Percentiles rank a stretch among this genome's conserved stretches.
Conservation (phyloP, 306 rosid genomes). For the Malus sylvestris region DNA sequence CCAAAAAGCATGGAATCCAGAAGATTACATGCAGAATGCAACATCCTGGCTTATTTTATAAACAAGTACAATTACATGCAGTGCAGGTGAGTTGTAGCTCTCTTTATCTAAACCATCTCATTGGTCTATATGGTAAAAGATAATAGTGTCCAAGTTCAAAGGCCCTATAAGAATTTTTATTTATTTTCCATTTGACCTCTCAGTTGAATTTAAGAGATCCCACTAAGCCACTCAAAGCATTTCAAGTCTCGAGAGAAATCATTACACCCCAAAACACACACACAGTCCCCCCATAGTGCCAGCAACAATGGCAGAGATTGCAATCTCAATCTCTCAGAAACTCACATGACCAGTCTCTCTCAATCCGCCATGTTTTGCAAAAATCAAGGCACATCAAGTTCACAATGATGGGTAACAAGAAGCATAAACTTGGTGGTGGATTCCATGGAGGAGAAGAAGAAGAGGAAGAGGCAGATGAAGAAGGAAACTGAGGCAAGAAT, state of each 20-base stretch:
- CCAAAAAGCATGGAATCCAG: not conserved
- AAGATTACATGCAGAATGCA: not conserved
- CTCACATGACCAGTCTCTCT: slow-evolving; percentile 8
- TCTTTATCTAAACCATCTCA: not conserved
- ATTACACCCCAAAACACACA: not conserved
- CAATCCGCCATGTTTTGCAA: not conserved
- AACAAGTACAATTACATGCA: slow-evolving; percentile 1
- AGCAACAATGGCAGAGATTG: not conserved
- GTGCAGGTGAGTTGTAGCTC: not conserved
- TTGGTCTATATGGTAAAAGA: not conserved
- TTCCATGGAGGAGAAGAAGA: slow-evolving; percentile 1
- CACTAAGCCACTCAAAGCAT: slow-evolving; percentile 1
- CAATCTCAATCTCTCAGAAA: not conserved
- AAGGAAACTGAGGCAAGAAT: not conserved
- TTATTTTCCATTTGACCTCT: not conserved
- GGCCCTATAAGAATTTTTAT: not conserved
- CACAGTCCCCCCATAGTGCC: not conserved
- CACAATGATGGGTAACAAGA: not conserved
- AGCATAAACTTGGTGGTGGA: slow-evolving; percentile 1
- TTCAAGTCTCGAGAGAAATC: not conserved
- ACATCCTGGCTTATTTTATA: not conserved
- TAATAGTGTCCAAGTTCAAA: not conserved
- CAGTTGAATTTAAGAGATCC: not conserved
- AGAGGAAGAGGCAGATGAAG: not conserved
- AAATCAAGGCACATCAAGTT: not conserved